Percentiles rank a stretch among this genome's conserved stretches.
phyloP scores from a whole-genome alignment of 345 rosid genomes.

The Raphanus raphanistrum region DNA sequence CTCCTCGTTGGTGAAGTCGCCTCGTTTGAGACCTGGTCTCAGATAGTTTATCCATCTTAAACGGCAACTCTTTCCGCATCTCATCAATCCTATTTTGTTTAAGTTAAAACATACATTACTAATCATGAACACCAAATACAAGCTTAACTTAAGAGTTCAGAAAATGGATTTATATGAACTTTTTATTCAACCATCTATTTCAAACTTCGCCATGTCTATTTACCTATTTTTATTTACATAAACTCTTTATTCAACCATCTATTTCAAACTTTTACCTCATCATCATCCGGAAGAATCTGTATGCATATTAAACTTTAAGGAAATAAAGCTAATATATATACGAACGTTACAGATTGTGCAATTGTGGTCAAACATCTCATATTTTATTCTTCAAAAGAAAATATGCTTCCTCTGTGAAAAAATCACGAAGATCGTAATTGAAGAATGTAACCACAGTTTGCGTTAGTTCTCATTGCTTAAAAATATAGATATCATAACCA shows the following conservation, averaged over 20 bases:
- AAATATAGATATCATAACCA: not conserved
- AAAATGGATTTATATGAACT: not conserved
- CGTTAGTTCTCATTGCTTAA: not conserved
- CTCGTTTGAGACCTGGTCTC: conserved; percentile 76
- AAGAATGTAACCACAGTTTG: not conserved
- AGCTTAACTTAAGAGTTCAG: not conserved
- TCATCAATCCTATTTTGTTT: conserved; percentile 51
- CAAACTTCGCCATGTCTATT: not conserved
- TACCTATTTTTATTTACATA: not conserved
- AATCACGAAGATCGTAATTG: not conserved
- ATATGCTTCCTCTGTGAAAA: not conserved
- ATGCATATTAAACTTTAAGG: conserved; percentile 1
- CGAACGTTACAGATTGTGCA: conserved; percentile 24
- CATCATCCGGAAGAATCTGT: conserved; percentile 11
- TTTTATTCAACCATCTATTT: not conserved
- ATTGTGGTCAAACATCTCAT: conserved; percentile 14
- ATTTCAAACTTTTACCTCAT: not conserved
- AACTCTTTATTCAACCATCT: not conserved
- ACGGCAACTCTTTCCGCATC: conserved; percentile 85
- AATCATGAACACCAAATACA: conserved; percentile 10
- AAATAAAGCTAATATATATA: not conserved
- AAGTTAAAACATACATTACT: not conserved
- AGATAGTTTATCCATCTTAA: conserved; percentile 74
- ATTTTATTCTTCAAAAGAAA: not conserved
- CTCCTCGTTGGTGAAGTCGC: conserved; percentile 66